Evolutionary conservation across 495 filamentous ascomycete genomes (phyloP), one percentile per base, ranked within the genome.

Genomic region (Haplographium delicatum): DNA sequence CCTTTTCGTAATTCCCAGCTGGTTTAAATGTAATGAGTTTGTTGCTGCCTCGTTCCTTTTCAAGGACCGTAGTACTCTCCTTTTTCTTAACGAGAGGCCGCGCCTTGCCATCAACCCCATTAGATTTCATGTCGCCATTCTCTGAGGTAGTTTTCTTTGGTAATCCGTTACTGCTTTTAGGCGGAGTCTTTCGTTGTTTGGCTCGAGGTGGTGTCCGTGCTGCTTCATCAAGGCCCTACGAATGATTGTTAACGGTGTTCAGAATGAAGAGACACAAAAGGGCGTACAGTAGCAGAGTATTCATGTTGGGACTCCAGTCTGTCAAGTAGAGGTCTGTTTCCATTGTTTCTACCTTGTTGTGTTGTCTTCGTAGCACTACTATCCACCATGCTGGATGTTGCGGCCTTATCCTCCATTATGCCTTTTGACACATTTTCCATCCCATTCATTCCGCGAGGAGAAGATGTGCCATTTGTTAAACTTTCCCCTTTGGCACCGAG

Each of bases 171-270:
- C 47, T 59, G 19, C 45, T 51, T 39, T 51, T 51, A 1, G 53
- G 56, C n/a, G 20, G 26, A 18, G 48, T 34, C 38, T 52, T 60
- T 22, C 57, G 57, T 50, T 60, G 53, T 23, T 50, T 56, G 19
- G 53, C 11, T n/a, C 55, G 44, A 13, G 50, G 23, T 26, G 58
- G 58, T 6, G 52, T 46, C 37, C 41, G 27, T 1, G 58, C 53
- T 30, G 50, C 43, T 26, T 61, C 58, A 43, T 61, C 58, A 8
- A 58, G 54, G 15, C 58, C 58, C 58, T 61, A 13, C 15, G 52
- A 19, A 33, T 23, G 3, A 33, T 20, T 27, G 8, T 15, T 22
- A 43, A 44, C 8, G 18, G 15, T 0, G 22, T n/a, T 20, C 13
- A 26, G 39, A 6, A 26, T 15, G 22, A 37, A 7, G n/a, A 9